Percentiles rank a stretch among this genome's conserved stretches.
Evolutionary conservation across 805 yeast species (phyloP).

Genomic region (Hanseniaspora pseudoguilliermondii): DNA sequence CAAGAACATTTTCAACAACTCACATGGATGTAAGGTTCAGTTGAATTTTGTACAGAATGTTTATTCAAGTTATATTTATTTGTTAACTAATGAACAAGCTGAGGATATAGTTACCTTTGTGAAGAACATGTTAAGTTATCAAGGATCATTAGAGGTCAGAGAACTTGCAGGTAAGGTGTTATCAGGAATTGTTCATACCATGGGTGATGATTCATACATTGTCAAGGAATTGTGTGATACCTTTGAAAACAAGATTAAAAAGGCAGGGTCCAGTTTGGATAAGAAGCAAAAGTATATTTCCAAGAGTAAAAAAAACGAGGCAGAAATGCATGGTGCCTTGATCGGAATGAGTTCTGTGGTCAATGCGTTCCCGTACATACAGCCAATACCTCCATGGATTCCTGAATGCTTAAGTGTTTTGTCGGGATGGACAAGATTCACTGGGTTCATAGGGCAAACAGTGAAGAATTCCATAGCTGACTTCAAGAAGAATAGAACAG

Average conservation of each 20-base stretch:
- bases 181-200: constrained; percentile 66
- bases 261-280: constrained; percentile 9
- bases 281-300: constrained; percentile 14
- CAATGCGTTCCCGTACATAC: constrained; percentile 75
- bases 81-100: constrained; percentile 38
- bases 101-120: constrained; percentile 39
- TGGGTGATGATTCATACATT: constrained; percentile 31
- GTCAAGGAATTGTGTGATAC: constrained; percentile 29
- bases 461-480: constrained; percentile 71
- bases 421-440: constrained; percentile 59
- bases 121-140: constrained; percentile 38
- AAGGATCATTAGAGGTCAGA: constrained; percentile 60
- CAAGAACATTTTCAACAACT: constrained; percentile 28
- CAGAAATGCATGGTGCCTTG: constrained; percentile 67
- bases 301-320: constrained; percentile 32
- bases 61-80: constrained; percentile 54
- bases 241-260: constrained; percentile 25
- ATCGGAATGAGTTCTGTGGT: constrained; percentile 80
- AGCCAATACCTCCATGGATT: constrained; percentile 88
- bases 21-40: constrained; percentile 54
- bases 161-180: constrained; percentile 58
- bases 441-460: constrained; percentile 68
- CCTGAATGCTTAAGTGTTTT: constrained; percentile 58
- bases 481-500: constrained; percentile 85
- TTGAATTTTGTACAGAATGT: constrained; percentile 60